These are phyloP conservation scores for Tulasnella sp. DNA, from an alignment of 768 basidiomycete genomes.

Conservation along the genomic window DNA sequence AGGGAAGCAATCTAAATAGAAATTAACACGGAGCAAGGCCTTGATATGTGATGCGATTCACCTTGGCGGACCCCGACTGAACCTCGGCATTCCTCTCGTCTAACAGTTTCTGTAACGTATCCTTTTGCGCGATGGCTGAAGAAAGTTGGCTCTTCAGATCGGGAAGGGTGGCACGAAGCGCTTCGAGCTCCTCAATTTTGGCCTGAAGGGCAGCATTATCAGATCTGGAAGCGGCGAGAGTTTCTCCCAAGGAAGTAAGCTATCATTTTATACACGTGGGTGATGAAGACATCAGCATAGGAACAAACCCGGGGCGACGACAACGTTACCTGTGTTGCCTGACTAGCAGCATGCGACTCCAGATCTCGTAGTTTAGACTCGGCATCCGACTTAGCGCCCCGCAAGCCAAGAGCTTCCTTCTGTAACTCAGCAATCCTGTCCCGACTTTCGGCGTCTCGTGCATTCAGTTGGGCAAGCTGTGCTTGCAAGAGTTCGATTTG, in stretches of 20 bases:
- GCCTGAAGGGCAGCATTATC: background rate
- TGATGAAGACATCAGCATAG: background rate
- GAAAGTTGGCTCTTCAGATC: constrained; percentile 18
- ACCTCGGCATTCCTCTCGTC: background rate
- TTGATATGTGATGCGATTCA: background rate
- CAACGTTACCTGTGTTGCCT: background rate
- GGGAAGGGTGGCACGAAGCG: background rate
- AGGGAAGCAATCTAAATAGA: constrained; percentile 1
- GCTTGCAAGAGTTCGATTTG: background rate
- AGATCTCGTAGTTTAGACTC: background rate
- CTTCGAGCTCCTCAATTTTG: constrained; percentile 14
- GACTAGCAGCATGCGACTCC: constrained; percentile 4
- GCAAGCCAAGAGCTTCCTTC: background rate
- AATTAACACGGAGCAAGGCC: background rate
- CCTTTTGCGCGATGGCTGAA: constrained; percentile 5
- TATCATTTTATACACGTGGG: background rate
- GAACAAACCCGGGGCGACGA: background rate
- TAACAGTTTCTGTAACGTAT: background rate
- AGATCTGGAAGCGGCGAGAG: background rate
- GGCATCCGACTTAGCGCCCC: background rate
- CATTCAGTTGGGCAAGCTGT: background rate
- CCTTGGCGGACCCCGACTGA: constrained; percentile 4
- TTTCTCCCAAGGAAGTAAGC: background rate
- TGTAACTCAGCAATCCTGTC: background rate
- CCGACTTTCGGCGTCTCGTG: background rate